These are phyloP conservation scores for Rosa rugosa DNA, from an alignment of 306 rosid species.

Conservation along the genomic window DNA sequence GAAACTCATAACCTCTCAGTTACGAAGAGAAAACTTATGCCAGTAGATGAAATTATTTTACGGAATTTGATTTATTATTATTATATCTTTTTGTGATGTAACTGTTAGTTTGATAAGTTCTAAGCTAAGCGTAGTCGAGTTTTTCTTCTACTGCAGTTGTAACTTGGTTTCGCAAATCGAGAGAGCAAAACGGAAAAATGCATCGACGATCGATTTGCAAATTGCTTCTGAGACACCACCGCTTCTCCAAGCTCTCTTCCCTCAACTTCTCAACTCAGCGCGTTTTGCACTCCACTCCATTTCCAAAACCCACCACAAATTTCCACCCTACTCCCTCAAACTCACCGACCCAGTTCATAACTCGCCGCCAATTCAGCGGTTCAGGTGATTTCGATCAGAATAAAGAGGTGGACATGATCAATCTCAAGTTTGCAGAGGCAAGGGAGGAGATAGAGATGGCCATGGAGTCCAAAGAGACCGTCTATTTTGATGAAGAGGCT, in stretches of 20 bases:
- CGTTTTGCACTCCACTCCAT: slow-evolving; percentile 15
- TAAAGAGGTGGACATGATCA: slow-evolving; percentile 76
- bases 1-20: too few relatives aligned
- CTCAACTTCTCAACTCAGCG: not conserved
- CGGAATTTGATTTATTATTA: too few relatives aligned
- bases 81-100: too few relatives aligned
- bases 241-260: slow-evolving; percentile 30
- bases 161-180: not conserved
- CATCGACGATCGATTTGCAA: slow-evolving; percentile 37
- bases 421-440: slow-evolving; percentile 91
- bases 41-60: too few relatives aligned
- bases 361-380: slow-evolving; percentile 29
- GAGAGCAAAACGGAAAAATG: slow-evolving; percentile 36
- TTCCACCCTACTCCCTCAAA: slow-evolving; percentile 11
- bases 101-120: too few relatives aligned
- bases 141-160: too few relatives aligned
- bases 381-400: slow-evolving; percentile 50
- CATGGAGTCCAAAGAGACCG: slow-evolving; percentile 89
- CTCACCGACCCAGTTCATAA: slow-evolving; percentile 25
- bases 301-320: slow-evolving; percentile 29
- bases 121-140: too few relatives aligned
- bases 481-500: slow-evolving; percentile 88
- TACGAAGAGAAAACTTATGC: too few relatives aligned
- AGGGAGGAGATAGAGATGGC: slow-evolving; percentile 96
- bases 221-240: slow-evolving; percentile 23